Evolutionary conservation across 176 grass and related monocot species (phyloP).

Genomic region (Thinopyrum elongatum): DNA sequence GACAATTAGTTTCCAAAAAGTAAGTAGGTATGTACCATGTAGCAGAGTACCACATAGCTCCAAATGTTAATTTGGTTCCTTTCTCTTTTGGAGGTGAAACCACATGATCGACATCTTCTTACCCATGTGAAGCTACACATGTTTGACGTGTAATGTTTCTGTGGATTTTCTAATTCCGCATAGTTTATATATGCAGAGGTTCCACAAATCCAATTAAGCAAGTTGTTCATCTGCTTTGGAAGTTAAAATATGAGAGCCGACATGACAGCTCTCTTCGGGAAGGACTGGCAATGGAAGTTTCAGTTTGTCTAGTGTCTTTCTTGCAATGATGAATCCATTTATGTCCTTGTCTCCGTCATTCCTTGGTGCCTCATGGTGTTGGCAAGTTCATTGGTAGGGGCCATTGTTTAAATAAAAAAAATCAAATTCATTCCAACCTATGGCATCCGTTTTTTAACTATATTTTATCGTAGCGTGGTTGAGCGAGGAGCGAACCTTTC

Average conservation of each 20-base stretch:
- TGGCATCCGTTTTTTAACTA: neutral
- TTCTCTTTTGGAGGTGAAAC: neutral
- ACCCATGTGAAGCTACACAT: neutral
- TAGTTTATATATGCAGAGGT: neutral
- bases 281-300: constrained; percentile 31
- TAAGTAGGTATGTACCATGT: neutral
- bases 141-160: neutral
- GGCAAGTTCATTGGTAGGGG: neutral
- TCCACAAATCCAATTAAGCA: neutral
- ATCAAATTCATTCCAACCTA: neutral
- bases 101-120: neutral
- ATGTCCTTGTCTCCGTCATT: constrained; percentile 32
- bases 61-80: neutral
- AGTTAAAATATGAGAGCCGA: neutral
- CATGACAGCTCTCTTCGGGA: constrained; percentile 28
- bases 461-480: too few species aligned
- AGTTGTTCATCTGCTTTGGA: neutral
- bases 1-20: too few species aligned
- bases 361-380: neutral
- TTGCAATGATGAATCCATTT: neutral
- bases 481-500: neutral
- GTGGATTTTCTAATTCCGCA: neutral
- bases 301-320: neutral
- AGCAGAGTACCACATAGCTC: neutral
- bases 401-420: neutral